Conservation (phyloP, 2,329 filamentous ascomycete species). For the Botrytis squamosa region DNA sequence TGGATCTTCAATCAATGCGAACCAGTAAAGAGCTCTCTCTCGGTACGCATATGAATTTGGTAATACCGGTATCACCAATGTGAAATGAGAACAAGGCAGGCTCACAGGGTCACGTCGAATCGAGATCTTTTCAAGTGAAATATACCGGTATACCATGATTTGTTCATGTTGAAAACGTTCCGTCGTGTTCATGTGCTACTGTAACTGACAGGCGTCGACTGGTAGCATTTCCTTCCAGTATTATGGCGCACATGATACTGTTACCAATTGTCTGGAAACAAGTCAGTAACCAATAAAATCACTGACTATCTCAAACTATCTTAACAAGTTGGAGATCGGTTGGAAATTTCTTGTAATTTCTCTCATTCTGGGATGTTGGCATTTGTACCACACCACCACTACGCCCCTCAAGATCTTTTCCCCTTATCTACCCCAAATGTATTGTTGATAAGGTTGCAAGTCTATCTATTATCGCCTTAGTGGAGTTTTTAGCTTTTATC, state of each 20-base stretch:
- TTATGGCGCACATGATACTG: background rate
- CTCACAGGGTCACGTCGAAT: background rate
- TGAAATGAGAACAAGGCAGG: background rate
- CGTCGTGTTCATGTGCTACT: background rate
- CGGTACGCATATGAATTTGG: background rate
- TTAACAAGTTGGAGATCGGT: background rate
- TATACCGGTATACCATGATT: background rate
- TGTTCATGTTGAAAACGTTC: background rate
- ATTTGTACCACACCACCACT: background rate
- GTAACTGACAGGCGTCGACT: no score
- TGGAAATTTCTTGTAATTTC: background rate
- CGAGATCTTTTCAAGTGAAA: constrained; percentile 4
- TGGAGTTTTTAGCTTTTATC: background rate
- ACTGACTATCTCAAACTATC: background rate
- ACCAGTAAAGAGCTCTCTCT: background rate
- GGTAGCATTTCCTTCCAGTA: background rate
- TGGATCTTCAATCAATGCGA: background rate
- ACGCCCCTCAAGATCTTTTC: background rate
- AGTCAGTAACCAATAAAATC: no score
- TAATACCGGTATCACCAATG: background rate
- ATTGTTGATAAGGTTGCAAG: background rate
- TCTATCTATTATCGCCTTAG: background rate
- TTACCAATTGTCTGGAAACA: background rate
- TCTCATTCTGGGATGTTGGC: background rate
- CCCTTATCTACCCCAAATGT: background rate